Evolutionary conservation across 2,329 filamentous ascomycete species (phyloP).

Genomic region (Cladophialophora immunda): DNA sequence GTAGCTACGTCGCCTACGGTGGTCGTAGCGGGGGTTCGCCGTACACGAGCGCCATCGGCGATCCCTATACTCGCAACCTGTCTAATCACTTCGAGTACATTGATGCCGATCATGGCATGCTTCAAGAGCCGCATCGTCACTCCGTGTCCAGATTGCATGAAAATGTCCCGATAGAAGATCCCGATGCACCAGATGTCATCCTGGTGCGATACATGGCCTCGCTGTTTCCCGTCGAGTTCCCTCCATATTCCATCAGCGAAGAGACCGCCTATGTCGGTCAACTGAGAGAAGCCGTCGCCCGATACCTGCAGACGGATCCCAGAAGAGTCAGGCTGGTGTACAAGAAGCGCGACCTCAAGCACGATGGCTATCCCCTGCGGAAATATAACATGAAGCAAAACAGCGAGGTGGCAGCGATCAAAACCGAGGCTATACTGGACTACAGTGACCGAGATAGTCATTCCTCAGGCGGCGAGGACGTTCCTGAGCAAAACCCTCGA

Average conservation of each 20-base stretch:
- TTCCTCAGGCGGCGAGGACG: slow-evolving; percentile 39
- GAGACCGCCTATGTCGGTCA: slow-evolving; percentile 53
- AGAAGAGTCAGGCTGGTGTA: slow-evolving; percentile 55
- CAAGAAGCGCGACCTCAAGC: slow-evolving; percentile 55
- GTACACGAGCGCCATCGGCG: slow-evolving; percentile 33
- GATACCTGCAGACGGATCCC: slow-evolving; percentile 48
- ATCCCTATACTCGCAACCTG: slow-evolving; percentile 33
- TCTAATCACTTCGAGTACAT: slow-evolving; percentile 41
- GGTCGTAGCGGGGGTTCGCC: slow-evolving; percentile 36
- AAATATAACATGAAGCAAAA: slow-evolving; percentile 58
- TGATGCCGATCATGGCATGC: slow-evolving; percentile 36
- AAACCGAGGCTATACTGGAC: slow-evolving; percentile 47
- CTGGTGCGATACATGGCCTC: slow-evolving; percentile 53
- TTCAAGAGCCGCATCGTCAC: slow-evolving; percentile 33
- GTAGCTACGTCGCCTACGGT: slow-evolving; percentile 31
- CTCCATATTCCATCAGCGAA: slow-evolving; percentile 58
- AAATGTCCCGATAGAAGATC: slow-evolving; percentile 42
- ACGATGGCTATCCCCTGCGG: slow-evolving; percentile 51
- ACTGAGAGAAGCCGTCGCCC: slow-evolving; percentile 51
- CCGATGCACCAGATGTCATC: slow-evolving; percentile 54
- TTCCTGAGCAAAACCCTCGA: slow-evolving; percentile 29
- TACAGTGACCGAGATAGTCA: slow-evolving; percentile 38
- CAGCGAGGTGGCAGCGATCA: slow-evolving; percentile 57
- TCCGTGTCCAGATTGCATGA: slow-evolving; percentile 23
- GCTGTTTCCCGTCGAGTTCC: slow-evolving; percentile 55